Conservation (phyloP, 2,329 filamentous ascomycete species). For the Alternaria sp. region DNA sequence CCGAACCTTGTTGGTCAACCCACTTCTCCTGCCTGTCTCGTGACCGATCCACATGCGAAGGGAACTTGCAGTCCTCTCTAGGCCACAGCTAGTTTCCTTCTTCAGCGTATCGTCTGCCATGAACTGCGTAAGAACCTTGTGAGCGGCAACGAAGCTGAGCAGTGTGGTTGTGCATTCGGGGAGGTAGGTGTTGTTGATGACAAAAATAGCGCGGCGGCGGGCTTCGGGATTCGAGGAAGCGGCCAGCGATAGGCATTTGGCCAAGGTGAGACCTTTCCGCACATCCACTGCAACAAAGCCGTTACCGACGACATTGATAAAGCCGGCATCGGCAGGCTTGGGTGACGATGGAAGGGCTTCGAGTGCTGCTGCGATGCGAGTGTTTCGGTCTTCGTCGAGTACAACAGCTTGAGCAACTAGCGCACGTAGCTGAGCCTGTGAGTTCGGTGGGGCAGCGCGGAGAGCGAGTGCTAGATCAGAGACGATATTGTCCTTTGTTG, state of each 20-base stretch:
- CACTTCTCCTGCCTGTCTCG: slow-evolving; percentile 49
- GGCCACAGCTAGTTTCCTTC: slow-evolving; percentile 43
- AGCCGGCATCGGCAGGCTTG: slow-evolving; percentile 43
- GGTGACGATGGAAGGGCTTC: slow-evolving; percentile 55
- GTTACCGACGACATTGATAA: slow-evolving; percentile 59
- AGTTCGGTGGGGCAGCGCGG: slow-evolving; percentile 77
- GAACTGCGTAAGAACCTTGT: slow-evolving; percentile 50
- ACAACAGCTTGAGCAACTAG: slow-evolving; percentile 66
- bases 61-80: slow-evolving; percentile 53
- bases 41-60: slow-evolving; percentile 57
- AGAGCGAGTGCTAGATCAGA: slow-evolving; percentile 71
- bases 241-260: slow-evolving; percentile 63
- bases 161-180: slow-evolving; percentile 50
- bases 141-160: slow-evolving; percentile 55
- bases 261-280: slow-evolving; percentile 63
- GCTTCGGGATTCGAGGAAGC: slow-evolving; percentile 46
- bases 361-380: slow-evolving; percentile 60
- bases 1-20: slow-evolving; percentile 48
- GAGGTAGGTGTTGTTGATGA: slow-evolving; percentile 51
- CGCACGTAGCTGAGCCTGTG: slow-evolving; percentile 68
- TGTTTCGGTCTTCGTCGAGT: slow-evolving; percentile 58
- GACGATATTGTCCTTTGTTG: slow-evolving; percentile 53
- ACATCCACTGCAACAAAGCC: slow-evolving; percentile 64
- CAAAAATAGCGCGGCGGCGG: slow-evolving; percentile 46
- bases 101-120: slow-evolving; percentile 42